These are phyloP conservation scores for Rhododendron molle DNA, from an alignment of 148 eudicot species.

Conservation along the genomic window DNA sequence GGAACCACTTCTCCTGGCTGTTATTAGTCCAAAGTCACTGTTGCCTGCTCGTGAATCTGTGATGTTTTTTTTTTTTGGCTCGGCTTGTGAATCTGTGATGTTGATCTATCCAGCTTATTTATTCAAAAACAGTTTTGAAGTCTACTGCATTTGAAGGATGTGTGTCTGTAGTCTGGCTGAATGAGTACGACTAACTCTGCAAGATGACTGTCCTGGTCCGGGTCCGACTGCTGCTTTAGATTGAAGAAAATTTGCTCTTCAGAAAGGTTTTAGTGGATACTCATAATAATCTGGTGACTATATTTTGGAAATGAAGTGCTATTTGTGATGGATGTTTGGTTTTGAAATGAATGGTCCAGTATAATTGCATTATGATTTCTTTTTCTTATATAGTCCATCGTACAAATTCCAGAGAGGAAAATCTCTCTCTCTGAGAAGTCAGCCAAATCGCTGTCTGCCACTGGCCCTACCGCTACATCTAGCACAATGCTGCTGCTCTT, in stretches of 20 bases:
- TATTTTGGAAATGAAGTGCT: not conserved
- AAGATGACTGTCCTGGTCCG: not conserved
- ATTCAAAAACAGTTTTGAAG: not conserved
- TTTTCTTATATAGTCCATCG: not conserved
- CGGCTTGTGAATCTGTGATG: not conserved
- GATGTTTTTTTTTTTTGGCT: slow-evolving; percentile 17
- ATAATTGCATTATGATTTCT: not conserved
- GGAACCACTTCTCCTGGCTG: not conserved
- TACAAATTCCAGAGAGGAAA: not conserved
- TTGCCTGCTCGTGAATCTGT: slow-evolving; percentile 14
- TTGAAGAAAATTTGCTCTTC: no score
- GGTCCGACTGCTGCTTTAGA: not conserved
- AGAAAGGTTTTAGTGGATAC: not conserved
- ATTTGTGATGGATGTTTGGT: not conserved
- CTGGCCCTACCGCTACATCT: slow-evolving; percentile 41
- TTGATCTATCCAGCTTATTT: slow-evolving; percentile 6
- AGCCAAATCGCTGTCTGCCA: slow-evolving; percentile 68
- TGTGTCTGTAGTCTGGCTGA: not conserved
- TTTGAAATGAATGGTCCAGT: not conserved
- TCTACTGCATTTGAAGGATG: not conserved
- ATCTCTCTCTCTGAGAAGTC: slow-evolving; percentile 60
- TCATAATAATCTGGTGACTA: not conserved
- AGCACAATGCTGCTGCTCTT: slow-evolving; percentile 46
- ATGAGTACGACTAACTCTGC: not conserved
- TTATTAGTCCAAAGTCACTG: not conserved